Evolutionary conservation across 495 filamentous ascomycete genomes (phyloP).

Genomic region (Pyrenula massariospora): DNA sequence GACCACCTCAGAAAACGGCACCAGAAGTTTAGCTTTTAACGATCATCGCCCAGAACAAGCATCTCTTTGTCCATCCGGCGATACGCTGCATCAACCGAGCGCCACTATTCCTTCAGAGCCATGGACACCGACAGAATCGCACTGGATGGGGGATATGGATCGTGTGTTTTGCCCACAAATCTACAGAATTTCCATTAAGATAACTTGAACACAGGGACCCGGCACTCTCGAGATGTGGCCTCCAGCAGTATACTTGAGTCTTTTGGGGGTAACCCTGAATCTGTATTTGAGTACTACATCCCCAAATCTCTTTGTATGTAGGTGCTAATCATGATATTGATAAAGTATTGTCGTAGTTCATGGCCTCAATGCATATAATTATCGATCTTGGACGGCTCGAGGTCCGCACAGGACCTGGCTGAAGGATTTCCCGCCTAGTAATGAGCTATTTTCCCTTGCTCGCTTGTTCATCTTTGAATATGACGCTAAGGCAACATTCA

Average conservation of each 20-base stretch:
- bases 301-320: background rate
- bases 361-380: background rate
- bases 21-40: background rate
- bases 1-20: background rate
- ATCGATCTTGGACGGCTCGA: background rate
- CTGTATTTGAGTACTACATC: background rate
- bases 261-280: background rate
- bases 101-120: background rate
- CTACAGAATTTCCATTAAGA: background rate
- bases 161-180: background rate
- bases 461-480: background rate
- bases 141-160: background rate
- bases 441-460: background rate
- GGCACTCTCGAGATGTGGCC: background rate
- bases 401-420: background rate
- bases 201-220: background rate
- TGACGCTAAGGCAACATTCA: background rate
- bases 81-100: background rate
- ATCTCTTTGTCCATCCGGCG: background rate
- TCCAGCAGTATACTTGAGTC: background rate
- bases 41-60: background rate
- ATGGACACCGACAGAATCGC: background rate
- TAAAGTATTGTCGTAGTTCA: background rate
- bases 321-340: background rate
- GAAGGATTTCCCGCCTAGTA: background rate